A percentile compares a stretch with the other conserved stretches of the same genome.
These are phyloP conservation scores for Phytophthora hibernalis DNA, from an alignment of 352 stramenopile genomes.

Conservation along the genomic window DNA sequence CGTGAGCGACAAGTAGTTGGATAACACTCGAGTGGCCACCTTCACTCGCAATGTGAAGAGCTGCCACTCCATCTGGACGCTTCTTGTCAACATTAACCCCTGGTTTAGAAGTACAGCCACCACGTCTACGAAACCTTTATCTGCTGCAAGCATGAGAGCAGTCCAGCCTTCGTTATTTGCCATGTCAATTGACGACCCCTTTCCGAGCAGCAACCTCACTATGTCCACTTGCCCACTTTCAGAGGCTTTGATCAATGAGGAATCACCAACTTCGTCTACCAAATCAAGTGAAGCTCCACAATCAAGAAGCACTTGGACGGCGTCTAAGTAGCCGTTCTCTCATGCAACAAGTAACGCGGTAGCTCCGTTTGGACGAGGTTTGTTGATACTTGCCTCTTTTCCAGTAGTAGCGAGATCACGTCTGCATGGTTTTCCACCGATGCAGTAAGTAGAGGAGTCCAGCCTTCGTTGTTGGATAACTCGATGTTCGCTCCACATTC, in stretches of 20 bases:
- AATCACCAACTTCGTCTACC: conserved; percentile 11
- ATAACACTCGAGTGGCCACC: background rate
- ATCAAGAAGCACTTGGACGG: conserved; percentile 6
- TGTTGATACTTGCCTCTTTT: conserved; percentile 6
- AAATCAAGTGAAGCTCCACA: conserved; percentile 3
- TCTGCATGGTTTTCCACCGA: background rate
- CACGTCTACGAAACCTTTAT: background rate
- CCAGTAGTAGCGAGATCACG: conserved; percentile 10
- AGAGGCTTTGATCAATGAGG: conserved; percentile 11
- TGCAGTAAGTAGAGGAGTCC: conserved; percentile 17
- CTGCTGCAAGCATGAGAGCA: conserved; percentile 11
- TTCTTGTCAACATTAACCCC: conserved; percentile 16
- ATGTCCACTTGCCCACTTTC: background rate
- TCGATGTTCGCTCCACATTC: background rate
- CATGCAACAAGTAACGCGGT: conserved; percentile 8
- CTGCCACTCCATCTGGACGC: background rate
- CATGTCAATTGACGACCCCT: conserved; percentile 2
- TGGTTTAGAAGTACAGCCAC: conserved; percentile 10
- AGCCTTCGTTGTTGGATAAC: conserved; percentile 4
- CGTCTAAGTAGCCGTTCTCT: background rate
- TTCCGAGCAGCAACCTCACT: conserved; percentile 3
- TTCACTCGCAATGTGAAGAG: conserved; percentile 4
- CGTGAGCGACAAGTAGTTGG: conserved; percentile 14
- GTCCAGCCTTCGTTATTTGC: conserved; percentile 3
- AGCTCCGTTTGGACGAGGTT: background rate